A percentile compares a stretch with the other conserved stretches of the same genome.
These are phyloP conservation scores for Geotrichum aggregatum DNA, from an alignment of 1,139 yeast species.

Conservation along the genomic window DNA sequence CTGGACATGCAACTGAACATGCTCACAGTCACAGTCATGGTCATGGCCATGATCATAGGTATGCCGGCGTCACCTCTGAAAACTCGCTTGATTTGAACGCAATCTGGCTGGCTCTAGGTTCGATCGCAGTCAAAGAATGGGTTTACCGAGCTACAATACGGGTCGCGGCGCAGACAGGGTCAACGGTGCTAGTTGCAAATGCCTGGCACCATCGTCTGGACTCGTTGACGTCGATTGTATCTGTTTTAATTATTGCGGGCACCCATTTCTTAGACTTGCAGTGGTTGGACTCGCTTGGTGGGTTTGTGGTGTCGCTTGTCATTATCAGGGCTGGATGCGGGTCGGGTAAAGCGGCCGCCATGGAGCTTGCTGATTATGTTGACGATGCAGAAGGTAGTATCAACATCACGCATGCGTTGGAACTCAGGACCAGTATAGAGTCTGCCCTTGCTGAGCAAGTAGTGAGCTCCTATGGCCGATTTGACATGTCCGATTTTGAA, in stretches of 20 bases:
- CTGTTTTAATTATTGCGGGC: slow-evolving; percentile 79
- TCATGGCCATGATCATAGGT: slow-evolving; percentile 37
- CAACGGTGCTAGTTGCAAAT: slow-evolving; percentile 88
- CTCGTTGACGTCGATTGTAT: slow-evolving; percentile 85
- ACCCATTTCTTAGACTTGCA: slow-evolving; percentile 72
- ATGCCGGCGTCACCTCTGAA: too few relatives aligned
- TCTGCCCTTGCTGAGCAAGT: slow-evolving; percentile 21
- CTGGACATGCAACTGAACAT: slow-evolving; percentile 36
- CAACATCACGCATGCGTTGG: too few relatives aligned
- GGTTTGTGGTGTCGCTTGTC: slow-evolving; percentile 72
- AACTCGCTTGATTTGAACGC: slow-evolving; percentile 80
- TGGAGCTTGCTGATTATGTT: slow-evolving; percentile 66
- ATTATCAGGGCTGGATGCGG: slow-evolving; percentile 81
- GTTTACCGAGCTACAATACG: slow-evolving; percentile 75
- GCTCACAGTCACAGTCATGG: slow-evolving; percentile 44
- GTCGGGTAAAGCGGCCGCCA: slow-evolving; percentile 64
- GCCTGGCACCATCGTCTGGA: slow-evolving; percentile 99
- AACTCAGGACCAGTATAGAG: slow-evolving; percentile 24
- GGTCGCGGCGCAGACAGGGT: slow-evolving; percentile 70
- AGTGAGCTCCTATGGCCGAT: slow-evolving; percentile 6
- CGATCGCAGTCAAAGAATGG: slow-evolving; percentile 81
- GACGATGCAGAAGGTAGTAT: too few relatives aligned
- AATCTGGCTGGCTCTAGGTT: slow-evolving; percentile 91
- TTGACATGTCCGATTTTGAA: slow-evolving; percentile 5
- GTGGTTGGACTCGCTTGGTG: slow-evolving; percentile 91